A percentile compares a stretch with the other conserved stretches of the same genome.
phyloP scores from a whole-genome alignment of 805 yeast genomes.

The Ogataea nonfermentans region DNA sequence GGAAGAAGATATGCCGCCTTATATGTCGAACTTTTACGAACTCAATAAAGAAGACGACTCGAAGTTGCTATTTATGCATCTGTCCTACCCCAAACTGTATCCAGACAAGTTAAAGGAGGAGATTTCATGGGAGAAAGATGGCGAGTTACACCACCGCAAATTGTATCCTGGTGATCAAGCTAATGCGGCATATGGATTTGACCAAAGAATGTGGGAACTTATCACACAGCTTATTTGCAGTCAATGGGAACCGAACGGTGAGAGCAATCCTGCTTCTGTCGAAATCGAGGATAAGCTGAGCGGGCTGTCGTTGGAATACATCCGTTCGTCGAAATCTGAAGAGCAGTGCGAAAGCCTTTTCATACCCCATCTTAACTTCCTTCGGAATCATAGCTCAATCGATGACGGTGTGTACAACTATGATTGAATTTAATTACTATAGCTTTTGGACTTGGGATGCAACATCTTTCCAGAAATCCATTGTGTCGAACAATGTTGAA shows the following conservation, averaged over 20 bases:
- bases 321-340: conserved; percentile 27
- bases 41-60: conserved; percentile 25
- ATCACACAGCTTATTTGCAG: conserved; percentile 37
- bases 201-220: conserved; percentile 39
- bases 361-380: conserved; percentile 37
- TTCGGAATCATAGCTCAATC: conserved; percentile 19
- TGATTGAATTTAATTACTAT: background rate
- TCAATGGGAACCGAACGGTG: conserved; percentile 12
- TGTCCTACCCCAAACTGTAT: conserved; percentile 55
- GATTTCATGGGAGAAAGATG: conserved; percentile 13
- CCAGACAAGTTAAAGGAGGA: conserved; percentile 29
- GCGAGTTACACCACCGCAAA: conserved; percentile 28
- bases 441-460: conserved; percentile 1
- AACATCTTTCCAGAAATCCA: conserved; percentile 23
- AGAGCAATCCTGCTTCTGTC: conserved; percentile 19
- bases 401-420: conserved; percentile 9
- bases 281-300: conserved; percentile 12
- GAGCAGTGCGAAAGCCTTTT: conserved; percentile 32
- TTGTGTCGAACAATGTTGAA: conserved; percentile 25
- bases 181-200: conserved; percentile 37
- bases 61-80: conserved; percentile 48
- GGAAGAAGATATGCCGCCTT: conserved; percentile 18
- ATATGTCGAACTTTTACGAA: conserved; percentile 30
- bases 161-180: conserved; percentile 32
- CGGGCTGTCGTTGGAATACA: conserved; percentile 32